Evolutionary conservation across 306 rosid species (phyloP), one percentile per base, ranked within the genome.

Genomic region (Vigna unguiculata): DNA sequence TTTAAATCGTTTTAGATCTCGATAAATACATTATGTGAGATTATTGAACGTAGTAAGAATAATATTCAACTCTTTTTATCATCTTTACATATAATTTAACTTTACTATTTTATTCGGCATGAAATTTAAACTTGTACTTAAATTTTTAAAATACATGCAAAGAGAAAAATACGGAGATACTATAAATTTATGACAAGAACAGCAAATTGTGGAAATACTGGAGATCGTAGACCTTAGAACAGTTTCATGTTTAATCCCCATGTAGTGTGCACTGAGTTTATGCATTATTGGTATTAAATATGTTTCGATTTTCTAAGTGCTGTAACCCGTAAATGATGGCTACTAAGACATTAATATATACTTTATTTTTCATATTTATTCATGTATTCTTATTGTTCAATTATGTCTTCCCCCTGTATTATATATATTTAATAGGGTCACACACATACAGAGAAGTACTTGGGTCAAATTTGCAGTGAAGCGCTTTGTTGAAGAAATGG

Each of bases 401-500:
- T 36, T 8, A 1, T 74, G 16, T 41, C 7, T n/a, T 32, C 1
- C 1, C 20, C 64, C 24, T 12, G 6, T 74, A 7, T 59, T 62
- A 19, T 63, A n/a, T n/a, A 17, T 7, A 28, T 28, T 28, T 51
- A 17, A 36, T 19, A 63, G 11, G 20, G 47, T 16, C 28, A 54
- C 30, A 48, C 4, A 38, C 8, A 15, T 6, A 43, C 16, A 36
- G 2, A 49, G 7, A 49, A 6, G 30, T 4, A 25, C 16, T 30
- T 9, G 15, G 16, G 86, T 83, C 86, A 78, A 83, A 78, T 21
- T 41, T 68, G 62, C 24, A 49, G 76, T 73, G 75, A 68, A 78
- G 83, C 63, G 11, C 73, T 78, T 78, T 73, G 10, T 73, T 78
- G 86, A 83, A 83, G 5, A 71, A 74, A 83, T 59, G 40, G 11